These are phyloP conservation scores for Fraxinus pennsylvanica DNA, from an alignment of 257 asterid species.

Conservation along the genomic window DNA sequence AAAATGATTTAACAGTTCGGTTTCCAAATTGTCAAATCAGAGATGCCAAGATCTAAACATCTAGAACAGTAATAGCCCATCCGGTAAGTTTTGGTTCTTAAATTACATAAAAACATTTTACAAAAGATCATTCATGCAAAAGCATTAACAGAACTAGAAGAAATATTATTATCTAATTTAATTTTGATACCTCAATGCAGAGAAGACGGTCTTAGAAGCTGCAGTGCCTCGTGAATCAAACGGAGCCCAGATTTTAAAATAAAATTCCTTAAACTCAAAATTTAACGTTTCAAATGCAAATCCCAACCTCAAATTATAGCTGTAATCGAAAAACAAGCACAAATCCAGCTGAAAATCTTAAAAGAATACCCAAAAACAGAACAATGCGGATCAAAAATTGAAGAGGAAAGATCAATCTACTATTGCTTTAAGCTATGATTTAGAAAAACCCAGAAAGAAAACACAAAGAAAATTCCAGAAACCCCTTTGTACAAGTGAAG, in stretches of 20 bases:
- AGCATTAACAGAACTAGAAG: slow-evolving; percentile 1
- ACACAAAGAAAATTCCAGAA: slow-evolving; percentile 23
- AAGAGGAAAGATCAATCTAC: slow-evolving; percentile 13
- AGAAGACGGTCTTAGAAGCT: slow-evolving; percentile 24
- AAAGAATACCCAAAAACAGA: neutral
- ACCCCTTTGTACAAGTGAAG: slow-evolving; percentile 27
- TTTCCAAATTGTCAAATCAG: slow-evolving; percentile 9
- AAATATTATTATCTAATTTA: neutral
- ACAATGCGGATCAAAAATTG: slow-evolving; percentile 19
- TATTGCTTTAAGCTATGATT: neutral
- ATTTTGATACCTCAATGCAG: slow-evolving; percentile 39
- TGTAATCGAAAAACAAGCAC: slow-evolving; percentile 1
- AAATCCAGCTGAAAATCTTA: slow-evolving; percentile 23
- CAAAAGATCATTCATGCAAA: neutral
- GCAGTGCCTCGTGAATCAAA: slow-evolving; percentile 26
- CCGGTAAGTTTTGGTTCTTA: neutral
- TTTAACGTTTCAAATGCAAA: neutral
- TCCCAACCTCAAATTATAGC: slow-evolving; percentile 9
- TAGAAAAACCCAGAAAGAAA: slow-evolving; percentile 1
- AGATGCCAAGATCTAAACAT: slow-evolving; percentile 13
- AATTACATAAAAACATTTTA: neutral
- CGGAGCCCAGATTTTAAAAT: slow-evolving; percentile 3
- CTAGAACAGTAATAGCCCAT: neutral
- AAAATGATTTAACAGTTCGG: neutral
- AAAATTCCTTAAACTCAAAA: slow-evolving; percentile 21